Conservation (phyloP, 495 filamentous ascomycete species). For the Penicillium tannophilum region DNA sequence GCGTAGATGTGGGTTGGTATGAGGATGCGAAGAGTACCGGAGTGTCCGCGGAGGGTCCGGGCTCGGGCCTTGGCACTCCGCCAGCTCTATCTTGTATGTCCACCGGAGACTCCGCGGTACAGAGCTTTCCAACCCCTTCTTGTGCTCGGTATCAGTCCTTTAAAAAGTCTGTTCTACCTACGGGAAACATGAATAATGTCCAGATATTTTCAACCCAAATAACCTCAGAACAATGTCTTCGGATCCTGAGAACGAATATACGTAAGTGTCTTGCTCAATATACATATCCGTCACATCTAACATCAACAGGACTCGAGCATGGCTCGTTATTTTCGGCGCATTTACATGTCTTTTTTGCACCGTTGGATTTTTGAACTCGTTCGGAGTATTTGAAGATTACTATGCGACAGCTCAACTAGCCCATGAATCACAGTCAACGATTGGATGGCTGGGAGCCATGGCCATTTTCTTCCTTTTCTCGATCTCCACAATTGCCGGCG, state of each 20-base stretch:
- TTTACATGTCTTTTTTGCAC: conserved; percentile 47
- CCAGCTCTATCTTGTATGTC: background rate
- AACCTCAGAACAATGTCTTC: background rate
- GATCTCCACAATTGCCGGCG: conserved; percentile 35
- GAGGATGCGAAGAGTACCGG: conserved; percentile 10
- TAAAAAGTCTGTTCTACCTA: too few species aligned
- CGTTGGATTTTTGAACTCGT: conserved; percentile 55
- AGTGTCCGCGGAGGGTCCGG: conserved; percentile 33
- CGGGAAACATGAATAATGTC: too few species aligned
- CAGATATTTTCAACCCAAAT: too few species aligned
- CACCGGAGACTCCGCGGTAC: conserved; percentile 1
- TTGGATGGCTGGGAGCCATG: conserved; percentile 65
- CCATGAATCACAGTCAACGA: conserved; percentile 46
- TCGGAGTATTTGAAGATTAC: conserved; percentile 65
- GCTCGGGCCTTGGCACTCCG: background rate
- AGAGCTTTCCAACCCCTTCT: background rate
- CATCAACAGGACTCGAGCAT: conserved; percentile 24
- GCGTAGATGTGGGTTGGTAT: background rate
- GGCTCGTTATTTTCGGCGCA: conserved; percentile 32
- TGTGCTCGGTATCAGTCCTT: too few species aligned
- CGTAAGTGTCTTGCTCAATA: background rate
- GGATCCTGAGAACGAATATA: background rate
- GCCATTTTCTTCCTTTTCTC: conserved; percentile 43
- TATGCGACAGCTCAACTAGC: conserved; percentile 55
- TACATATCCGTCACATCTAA: background rate